phyloP scores from a whole-genome alignment of 345 rosid species.

The Dovyalis caffra region DNA sequence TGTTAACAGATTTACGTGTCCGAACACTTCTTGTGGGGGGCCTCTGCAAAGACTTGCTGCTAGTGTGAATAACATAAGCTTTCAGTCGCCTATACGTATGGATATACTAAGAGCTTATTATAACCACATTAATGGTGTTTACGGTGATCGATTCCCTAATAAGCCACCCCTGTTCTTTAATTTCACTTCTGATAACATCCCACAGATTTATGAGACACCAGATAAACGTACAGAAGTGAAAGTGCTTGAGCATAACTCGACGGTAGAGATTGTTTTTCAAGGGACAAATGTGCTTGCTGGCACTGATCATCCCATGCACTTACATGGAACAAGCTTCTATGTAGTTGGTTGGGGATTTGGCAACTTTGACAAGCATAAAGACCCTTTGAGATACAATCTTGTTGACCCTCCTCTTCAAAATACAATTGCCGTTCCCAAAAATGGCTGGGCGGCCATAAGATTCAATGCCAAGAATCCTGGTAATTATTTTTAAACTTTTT shows the following conservation, averaged over 20 bases:
- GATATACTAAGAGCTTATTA: slow-evolving; percentile 50
- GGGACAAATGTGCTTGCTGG: slow-evolving; percentile 34
- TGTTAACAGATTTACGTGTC: slow-evolving; percentile 34
- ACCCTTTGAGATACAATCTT: slow-evolving; percentile 29
- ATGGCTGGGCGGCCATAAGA: slow-evolving; percentile 16
- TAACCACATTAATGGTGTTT: slow-evolving; percentile 23
- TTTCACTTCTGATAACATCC: slow-evolving; percentile 38
- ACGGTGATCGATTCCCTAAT: slow-evolving; percentile 44
- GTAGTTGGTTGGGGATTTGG: slow-evolving; percentile 25
- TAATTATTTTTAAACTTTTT: too few species aligned
- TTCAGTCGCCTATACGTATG: slow-evolving; percentile 15
- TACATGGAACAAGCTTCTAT: slow-evolving; percentile 36
- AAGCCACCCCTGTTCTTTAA: slow-evolving; percentile 41
- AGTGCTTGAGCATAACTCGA: slow-evolving; percentile 26
- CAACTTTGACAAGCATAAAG: slow-evolving; percentile 25
- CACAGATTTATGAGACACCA: slow-evolving; percentile 37
- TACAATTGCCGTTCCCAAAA: slow-evolving; percentile 13
- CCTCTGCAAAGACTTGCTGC: slow-evolving; percentile 29
- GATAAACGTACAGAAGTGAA: slow-evolving; percentile 35
- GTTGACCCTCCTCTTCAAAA: slow-evolving; percentile 24
- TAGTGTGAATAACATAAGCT: slow-evolving; percentile 49
- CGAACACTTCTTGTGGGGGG: slow-evolving; percentile 30
- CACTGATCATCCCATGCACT: slow-evolving; percentile 40
- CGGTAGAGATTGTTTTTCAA: slow-evolving; percentile 36
- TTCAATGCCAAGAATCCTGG: slow-evolving; percentile 15